Evolutionary conservation across 2,329 filamentous ascomycete species (phyloP), one percentile per base, ranked within the genome.

Genomic region (Sclerotinia trifoliorum): DNA sequence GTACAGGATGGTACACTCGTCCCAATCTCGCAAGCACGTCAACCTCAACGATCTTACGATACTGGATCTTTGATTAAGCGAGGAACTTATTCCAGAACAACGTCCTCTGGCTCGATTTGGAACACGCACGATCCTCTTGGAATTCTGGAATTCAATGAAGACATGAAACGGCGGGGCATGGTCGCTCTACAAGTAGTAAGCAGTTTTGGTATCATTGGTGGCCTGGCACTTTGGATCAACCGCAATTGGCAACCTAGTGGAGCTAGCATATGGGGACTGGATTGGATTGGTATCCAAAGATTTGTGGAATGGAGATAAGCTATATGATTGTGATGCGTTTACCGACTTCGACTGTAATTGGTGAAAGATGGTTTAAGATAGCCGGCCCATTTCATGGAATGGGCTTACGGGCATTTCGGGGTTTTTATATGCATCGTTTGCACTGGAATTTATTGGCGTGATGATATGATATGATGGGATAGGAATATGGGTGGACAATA

Each of bases 121-220:
- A 74, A 77, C 69, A 67, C 64, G 35, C 85, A 91, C 69, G 94
- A 97, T 77, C 94, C 94, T 0, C 82, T 97, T 0, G 93, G 93
- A 0, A 78, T 97, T 48, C 83, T 96, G 64, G 84, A 88, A 70
- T 84, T 93, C 71, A 86, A 86, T 3, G 87, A 90, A 26, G 85
- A 87, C 48, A 75, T 96, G 51, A 88, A 85, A 73, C 83, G 84
- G 56, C 85, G 84, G 57, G 86, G 91, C 0, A 88, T 88, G 81
- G 78, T 90, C 58, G 84, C 90, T 0, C 80, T 96, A 49, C 90
- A 94, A 77, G 81, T 96, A 7, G 79, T 94, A 29, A 90, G 92
- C 19, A 88, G 90, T 64, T 82, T 93, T 65, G 89, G 93, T 0
- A 80, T 95, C 39, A 77, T 96, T 3, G 90, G 92, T 4, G 91